A percentile compares a stretch with the other conserved stretches of the same genome.
phyloP scores from a whole-genome alignment of 306 rosid species.

The Lablab purpureus region DNA sequence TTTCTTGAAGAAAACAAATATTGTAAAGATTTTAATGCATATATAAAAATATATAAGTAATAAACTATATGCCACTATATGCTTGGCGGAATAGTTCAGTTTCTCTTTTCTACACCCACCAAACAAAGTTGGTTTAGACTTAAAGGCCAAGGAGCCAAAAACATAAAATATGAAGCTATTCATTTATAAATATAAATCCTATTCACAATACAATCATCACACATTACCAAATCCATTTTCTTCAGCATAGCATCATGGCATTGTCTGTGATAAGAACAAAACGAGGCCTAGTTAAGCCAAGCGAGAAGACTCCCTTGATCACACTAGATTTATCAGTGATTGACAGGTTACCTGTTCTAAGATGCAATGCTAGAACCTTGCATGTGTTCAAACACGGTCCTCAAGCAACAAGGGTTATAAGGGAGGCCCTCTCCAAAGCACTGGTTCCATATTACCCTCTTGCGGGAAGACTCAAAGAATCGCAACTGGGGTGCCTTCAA shows the following conservation, averaged over 20 bases:
- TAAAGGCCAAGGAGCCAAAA: conserved; percentile 53
- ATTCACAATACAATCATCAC: neutral
- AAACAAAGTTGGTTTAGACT: conserved; percentile 58
- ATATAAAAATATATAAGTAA: neutral
- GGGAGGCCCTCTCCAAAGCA: conserved; percentile 72
- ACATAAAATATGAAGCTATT: neutral
- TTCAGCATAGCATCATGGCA: conserved; percentile 39
- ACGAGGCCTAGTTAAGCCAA: conserved; percentile 58
- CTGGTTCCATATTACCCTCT: conserved; percentile 83
- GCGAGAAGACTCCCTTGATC: conserved; percentile 50
- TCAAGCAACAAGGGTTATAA: conserved; percentile 54
- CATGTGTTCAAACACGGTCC: conserved; percentile 73
- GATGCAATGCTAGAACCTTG: conserved; percentile 72
- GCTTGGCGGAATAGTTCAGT: conserved; percentile 45
- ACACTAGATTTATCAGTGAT: conserved; percentile 65
- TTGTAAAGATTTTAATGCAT: no score
- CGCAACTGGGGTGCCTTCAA: conserved; percentile 45
- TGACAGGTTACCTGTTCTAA: conserved; percentile 62
- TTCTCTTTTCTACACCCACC: conserved; percentile 42
- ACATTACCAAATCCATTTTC: neutral
- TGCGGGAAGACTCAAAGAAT: conserved; percentile 62
- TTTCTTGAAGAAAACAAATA: no score
- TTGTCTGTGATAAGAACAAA: conserved; percentile 56
- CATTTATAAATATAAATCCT: conserved; percentile 31
- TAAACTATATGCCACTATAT: neutral